Percentiles rank a stretch among this genome's conserved stretches.
These are phyloP conservation scores for Cyphellophora attinorum DNA, from an alignment of 2,329 filamentous ascomycete species.

Conservation along the genomic window DNA sequence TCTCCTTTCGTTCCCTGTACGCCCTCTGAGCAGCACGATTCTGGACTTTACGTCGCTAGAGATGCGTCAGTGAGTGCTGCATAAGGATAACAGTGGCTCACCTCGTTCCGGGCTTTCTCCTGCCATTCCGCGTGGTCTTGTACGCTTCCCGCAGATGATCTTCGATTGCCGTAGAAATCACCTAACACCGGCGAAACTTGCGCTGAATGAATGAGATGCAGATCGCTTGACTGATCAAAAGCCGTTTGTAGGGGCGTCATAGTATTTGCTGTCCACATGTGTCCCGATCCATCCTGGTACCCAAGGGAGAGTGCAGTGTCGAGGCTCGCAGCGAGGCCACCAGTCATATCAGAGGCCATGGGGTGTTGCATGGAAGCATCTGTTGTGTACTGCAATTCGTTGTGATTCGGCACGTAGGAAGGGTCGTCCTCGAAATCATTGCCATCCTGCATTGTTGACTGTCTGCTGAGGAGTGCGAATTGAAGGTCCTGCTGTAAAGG, in stretches of 20 bases:
- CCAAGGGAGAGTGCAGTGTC: too few species aligned
- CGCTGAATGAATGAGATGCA: not conserved
- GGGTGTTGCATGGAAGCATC: too few species aligned
- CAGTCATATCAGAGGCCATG: too few species aligned
- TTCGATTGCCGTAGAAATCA: not conserved
- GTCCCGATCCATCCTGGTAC: not conserved
- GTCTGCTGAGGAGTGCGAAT: too few species aligned
- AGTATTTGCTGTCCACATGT: not conserved
- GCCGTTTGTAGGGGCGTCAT: not conserved
- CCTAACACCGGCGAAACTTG: not conserved
- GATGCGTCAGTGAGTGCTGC: not conserved
- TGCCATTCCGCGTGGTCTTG: not conserved
- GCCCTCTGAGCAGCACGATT: constrained; percentile 84
- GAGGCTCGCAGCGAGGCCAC: too few species aligned
- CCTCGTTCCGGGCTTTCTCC: not conserved
- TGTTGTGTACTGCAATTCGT: too few species aligned
- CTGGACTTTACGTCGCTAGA: constrained; percentile 79
- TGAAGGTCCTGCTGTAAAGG: too few species aligned
- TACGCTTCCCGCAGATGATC: not conserved
- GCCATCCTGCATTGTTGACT: too few species aligned
- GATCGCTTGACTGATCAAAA: not conserved
- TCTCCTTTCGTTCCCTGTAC: constrained; percentile 88
- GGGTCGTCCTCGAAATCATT: too few species aligned
- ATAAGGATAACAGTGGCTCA: not conserved
- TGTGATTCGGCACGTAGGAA: too few species aligned